These are phyloP conservation scores for Diddensiella santjacobensis DNA, from an alignment of 805 yeast species.

Conservation along the genomic window DNA sequence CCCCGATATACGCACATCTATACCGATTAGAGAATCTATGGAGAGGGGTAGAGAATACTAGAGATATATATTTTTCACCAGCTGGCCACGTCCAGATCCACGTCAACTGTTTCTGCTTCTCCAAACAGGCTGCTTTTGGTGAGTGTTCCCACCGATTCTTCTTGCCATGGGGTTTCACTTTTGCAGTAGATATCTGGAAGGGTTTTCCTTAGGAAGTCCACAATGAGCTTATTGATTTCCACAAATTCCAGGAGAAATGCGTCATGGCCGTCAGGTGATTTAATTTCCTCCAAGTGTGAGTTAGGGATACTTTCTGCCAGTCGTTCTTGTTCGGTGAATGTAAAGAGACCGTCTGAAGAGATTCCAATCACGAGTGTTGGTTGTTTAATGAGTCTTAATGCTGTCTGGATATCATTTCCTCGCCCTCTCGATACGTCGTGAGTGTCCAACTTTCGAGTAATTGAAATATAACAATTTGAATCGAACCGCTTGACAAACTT, in stretches of 20 bases:
- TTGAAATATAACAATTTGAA: slow-evolving; percentile 93
- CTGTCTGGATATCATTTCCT: slow-evolving; percentile 44
- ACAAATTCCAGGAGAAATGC: slow-evolving; percentile 90
- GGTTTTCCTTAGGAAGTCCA: slow-evolving; percentile 57
- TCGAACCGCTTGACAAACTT: slow-evolving; percentile 88
- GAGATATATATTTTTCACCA: too few species aligned
- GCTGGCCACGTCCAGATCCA: slow-evolving; percentile 76
- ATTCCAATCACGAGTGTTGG: slow-evolving; percentile 88
- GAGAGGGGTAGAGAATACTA: too few species aligned
- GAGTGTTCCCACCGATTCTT: slow-evolving; percentile 37
- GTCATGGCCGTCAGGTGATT: slow-evolving; percentile 96
- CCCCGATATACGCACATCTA: too few species aligned
- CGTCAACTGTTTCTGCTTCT: slow-evolving; percentile 79
- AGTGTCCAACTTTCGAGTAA: slow-evolving; percentile 89
- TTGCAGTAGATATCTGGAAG: slow-evolving; percentile 56
- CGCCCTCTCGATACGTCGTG: slow-evolving; percentile 89
- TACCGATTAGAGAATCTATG: too few species aligned
- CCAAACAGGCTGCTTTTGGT: slow-evolving; percentile 64
- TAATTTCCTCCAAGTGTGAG: slow-evolving; percentile 62
- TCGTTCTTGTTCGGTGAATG: slow-evolving; percentile 84
- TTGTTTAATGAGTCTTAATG: slow-evolving; percentile 56
- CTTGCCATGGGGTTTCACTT: slow-evolving; percentile 43
- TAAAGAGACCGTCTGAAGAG: slow-evolving; percentile 87
- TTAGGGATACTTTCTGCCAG: slow-evolving; percentile 73
- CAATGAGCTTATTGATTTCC: slow-evolving; percentile 67